phyloP scores from a whole-genome alignment of 305 asterid species.

The Fraxinus angustifolia region DNA sequence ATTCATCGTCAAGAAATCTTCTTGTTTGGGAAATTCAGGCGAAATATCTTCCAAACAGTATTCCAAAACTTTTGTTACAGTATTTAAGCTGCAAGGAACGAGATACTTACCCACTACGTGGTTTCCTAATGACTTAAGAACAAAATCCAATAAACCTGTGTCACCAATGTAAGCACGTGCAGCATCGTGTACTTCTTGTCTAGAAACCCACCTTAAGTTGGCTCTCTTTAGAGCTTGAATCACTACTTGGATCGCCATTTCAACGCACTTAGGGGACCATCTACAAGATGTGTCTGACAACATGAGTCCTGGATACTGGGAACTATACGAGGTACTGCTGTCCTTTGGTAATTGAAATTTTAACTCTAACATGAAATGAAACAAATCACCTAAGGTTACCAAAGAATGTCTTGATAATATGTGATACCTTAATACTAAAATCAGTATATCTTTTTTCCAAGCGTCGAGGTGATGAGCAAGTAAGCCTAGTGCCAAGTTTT shows the following conservation, averaged over 20 bases:
- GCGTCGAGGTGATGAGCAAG: conserved; percentile 40
- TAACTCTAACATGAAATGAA: conserved; percentile 76
- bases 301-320: conserved; percentile 50
- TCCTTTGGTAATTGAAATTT: conserved; percentile 58
- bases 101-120: conserved; percentile 78
- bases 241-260: conserved; percentile 83
- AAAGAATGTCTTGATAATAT: conserved; percentile 61
- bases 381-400: conserved; percentile 51
- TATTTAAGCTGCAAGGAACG: conserved; percentile 80
- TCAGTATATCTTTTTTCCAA: conserved; percentile 41
- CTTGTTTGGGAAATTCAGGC: conserved; percentile 43
- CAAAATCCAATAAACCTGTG: conserved; percentile 83
- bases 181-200: conserved; percentile 78
- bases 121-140: conserved; percentile 84
- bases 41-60: conserved; percentile 80
- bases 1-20: conserved; percentile 2
- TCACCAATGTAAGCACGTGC: conserved; percentile 89
- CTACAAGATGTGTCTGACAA: conserved; percentile 75
- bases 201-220: conserved; percentile 74
- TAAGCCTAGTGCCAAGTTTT: conserved; percentile 48
- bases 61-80: conserved; percentile 82
- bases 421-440: conserved; percentile 57
- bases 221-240: conserved; percentile 69
- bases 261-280: conserved; percentile 91
- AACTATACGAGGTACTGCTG: conserved; percentile 22